Evolutionary conservation across 2,329 filamentous ascomycete genomes (phyloP).

Genomic region (Talaromyces marneffei): DNA sequence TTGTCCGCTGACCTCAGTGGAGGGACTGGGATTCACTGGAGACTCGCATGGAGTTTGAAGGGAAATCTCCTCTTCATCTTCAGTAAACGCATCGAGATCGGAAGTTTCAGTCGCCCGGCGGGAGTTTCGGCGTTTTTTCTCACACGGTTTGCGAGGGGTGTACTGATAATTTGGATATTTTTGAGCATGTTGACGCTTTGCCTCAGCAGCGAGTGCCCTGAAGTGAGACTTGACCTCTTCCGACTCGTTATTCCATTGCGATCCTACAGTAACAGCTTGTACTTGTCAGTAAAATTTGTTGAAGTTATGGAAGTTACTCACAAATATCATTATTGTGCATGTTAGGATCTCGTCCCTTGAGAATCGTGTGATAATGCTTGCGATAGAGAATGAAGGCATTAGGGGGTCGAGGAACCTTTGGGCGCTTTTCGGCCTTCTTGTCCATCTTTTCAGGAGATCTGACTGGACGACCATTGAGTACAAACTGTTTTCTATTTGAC

Average conservation of each 20-base stretch:
- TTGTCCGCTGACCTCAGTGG: neutral
- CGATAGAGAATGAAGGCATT: constrained; percentile 46
- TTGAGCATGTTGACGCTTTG: constrained; percentile 36
- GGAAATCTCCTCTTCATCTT: neutral
- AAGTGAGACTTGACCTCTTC: constrained; percentile 33
- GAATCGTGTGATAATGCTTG: constrained; percentile 32
- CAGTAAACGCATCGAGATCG: neutral
- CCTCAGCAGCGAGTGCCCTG: constrained; percentile 33
- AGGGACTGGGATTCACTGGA: neutral
- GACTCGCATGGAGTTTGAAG: neutral
- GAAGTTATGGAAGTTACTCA: constrained; percentile 21
- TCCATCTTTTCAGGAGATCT: neutral
- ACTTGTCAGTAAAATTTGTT: constrained; percentile 16
- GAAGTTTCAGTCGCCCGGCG: constrained; percentile 18
- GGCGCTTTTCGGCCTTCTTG: constrained; percentile 18
- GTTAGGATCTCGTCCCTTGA: constrained; percentile 36
- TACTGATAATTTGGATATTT: constrained; percentile 43
- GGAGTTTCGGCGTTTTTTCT: constrained; percentile 43
- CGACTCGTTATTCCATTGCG: constrained; percentile 37
- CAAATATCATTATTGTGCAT: constrained; percentile 44
- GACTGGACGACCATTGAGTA: neutral
- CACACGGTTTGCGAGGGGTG: constrained; percentile 41
- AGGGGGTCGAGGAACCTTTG: constrained; percentile 40
- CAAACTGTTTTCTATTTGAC: neutral
- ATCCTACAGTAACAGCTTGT: constrained; percentile 37